A percentile compares a stretch with the other conserved stretches of the same genome.
These are phyloP conservation scores for Globisporangium barbulae DNA, from an alignment of 352 stramenopile species.

Conservation along the genomic window DNA sequence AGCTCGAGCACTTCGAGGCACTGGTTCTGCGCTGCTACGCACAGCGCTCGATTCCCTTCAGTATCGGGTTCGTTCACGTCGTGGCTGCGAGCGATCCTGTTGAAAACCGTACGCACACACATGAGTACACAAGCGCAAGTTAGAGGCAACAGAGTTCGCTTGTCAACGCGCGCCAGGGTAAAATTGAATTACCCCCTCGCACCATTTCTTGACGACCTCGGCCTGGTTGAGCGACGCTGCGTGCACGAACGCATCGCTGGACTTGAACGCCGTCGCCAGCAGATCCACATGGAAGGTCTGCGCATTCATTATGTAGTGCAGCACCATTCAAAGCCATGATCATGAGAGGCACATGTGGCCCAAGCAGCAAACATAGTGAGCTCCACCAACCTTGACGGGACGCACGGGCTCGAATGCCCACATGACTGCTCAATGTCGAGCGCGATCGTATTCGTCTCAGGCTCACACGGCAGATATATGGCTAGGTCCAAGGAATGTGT, in stretches of 20 bases:
- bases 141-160: no score
- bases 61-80: constrained; percentile 47
- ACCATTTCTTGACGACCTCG: constrained; percentile 49
- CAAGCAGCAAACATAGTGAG: background rate
- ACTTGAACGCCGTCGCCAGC: constrained; percentile 30
- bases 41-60: constrained; percentile 48
- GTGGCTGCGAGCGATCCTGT: constrained; percentile 46
- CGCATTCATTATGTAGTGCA: background rate
- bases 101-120: background rate
- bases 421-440: background rate
- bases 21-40: constrained; percentile 53
- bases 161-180: no score
- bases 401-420: constrained; percentile 14
- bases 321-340: background rate
- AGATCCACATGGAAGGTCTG: constrained; percentile 44
- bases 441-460: background rate
- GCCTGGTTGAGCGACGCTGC: constrained; percentile 65
- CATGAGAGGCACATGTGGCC: background rate
- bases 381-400: background rate
- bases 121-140: background rate
- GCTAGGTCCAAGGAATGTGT: background rate
- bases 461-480: background rate
- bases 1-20: constrained; percentile 53
- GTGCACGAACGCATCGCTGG: constrained; percentile 58
- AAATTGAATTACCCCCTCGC: background rate